Evolutionary conservation across 148 eudicot species (phyloP).

Genomic region (Cornus kousa): DNA sequence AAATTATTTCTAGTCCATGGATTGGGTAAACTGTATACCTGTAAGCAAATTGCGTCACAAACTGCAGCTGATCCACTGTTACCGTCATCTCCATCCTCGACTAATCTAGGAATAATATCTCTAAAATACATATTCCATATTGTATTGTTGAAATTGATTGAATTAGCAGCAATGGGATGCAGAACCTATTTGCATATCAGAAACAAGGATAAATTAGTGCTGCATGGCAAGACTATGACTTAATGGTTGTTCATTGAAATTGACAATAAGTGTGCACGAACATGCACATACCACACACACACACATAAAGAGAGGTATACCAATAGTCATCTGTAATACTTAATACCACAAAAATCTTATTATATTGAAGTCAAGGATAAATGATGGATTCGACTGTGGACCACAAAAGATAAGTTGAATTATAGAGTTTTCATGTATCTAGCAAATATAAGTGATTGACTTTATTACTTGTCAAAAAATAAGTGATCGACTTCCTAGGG

Average conservation of each 20-base stretch:
- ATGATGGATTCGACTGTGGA: too few relatives aligned
- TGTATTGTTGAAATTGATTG: slow-evolving; percentile 70
- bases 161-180: slow-evolving; percentile 60
- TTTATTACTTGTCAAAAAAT: too few relatives aligned
- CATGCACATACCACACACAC: too few relatives aligned
- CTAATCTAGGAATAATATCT: slow-evolving; percentile 80
- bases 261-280: background rate
- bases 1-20: background rate
- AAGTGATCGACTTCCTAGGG: too few relatives aligned
- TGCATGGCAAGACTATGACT: background rate
- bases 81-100: slow-evolving; percentile 77
- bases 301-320: background rate
- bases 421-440: too few relatives aligned
- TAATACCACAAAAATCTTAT: background rate
- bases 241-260: background rate
- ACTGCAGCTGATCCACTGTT: slow-evolving; percentile 77
- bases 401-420: too few relatives aligned
- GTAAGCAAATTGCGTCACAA: slow-evolving; percentile 83
- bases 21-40: slow-evolving; percentile 41
- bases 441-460: too few relatives aligned
- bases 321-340: background rate
- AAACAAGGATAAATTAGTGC: background rate
- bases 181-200: slow-evolving; percentile 49
- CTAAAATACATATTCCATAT: slow-evolving; percentile 83
- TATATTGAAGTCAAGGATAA: background rate